phyloP scores from a whole-genome alignment of 1,139 yeast species.

The Geotrichum aggregatum region DNA sequence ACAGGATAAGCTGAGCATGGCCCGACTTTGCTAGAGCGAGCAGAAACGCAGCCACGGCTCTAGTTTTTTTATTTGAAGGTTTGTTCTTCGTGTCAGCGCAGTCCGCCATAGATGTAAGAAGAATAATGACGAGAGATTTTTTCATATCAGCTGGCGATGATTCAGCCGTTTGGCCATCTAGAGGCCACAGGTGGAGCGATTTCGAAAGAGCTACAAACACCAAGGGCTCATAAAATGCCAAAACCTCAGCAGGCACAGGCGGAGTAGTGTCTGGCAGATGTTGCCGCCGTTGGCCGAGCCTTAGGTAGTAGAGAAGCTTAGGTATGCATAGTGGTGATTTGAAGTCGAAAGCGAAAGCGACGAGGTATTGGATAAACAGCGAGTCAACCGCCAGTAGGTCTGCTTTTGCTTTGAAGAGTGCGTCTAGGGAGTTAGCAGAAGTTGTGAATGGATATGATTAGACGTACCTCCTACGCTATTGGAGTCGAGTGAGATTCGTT shows the following conservation, averaged over 20 bases:
- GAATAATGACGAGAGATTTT: conserved; percentile 9
- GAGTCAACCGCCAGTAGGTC: conserved; percentile 28
- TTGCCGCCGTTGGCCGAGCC: conserved; percentile 8
- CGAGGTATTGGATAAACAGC: conserved; percentile 35
- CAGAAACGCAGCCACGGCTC: conserved; percentile 12
- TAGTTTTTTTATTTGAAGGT: conserved; percentile 5
- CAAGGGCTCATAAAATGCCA: conserved; percentile 16
- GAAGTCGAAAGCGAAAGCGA: conserved; percentile 32
- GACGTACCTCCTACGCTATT: conserved; percentile 17
- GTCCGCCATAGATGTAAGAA: conserved; percentile 13
- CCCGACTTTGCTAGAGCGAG: conserved; percentile 14
- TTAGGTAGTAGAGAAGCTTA: conserved; percentile 24
- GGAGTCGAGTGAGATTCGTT: conserved; percentile 25
- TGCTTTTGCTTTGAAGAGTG: conserved; percentile 18
- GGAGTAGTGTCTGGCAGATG: not conserved
- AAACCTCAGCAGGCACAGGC: conserved; percentile 3
- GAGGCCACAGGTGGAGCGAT: conserved; percentile 17
- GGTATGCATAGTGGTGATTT: conserved; percentile 30
- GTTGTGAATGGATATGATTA: not conserved
- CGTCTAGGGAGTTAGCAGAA: conserved; percentile 1
- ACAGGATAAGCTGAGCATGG: conserved; percentile 8
- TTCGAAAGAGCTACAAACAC: conserved; percentile 18
- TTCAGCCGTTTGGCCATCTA: not conserved
- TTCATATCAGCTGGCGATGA: conserved; percentile 8
- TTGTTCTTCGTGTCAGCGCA: conserved; percentile 6